These are phyloP conservation scores for Penicillium corylophilum DNA, from an alignment of 2,329 filamentous ascomycete species.

Conservation along the genomic window DNA sequence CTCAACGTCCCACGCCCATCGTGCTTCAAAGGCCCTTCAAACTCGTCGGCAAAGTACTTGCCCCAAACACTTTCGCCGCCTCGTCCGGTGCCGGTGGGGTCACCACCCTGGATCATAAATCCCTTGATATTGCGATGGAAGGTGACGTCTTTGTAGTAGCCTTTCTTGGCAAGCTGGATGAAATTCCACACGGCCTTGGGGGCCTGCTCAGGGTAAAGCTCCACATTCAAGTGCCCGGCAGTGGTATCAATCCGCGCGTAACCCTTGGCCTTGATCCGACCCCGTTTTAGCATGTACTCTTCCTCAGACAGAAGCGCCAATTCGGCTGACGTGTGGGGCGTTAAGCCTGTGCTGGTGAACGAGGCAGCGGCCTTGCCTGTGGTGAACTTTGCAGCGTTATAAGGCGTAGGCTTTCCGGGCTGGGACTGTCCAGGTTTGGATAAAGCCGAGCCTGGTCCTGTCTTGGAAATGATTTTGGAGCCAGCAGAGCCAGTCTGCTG, in stretches of 20 bases:
- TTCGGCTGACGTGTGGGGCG: conserved; percentile 84
- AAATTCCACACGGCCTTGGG: conserved; percentile 98
- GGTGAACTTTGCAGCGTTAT: conserved; percentile 87
- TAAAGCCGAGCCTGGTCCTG: conserved; percentile 11
- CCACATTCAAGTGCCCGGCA: conserved; percentile 79
- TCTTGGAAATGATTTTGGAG: conserved; percentile 28
- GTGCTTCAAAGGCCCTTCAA: conserved; percentile 86
- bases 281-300: conserved; percentile 93
- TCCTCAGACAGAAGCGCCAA: conserved; percentile 86
- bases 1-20: conserved; percentile 74
- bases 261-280: conserved; percentile 82
- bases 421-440: conserved; percentile 26
- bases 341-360: conserved; percentile 92
- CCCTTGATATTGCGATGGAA: conserved; percentile 94
- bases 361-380: conserved; percentile 88
- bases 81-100: conserved; percentile 86
- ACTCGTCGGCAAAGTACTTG: conserved; percentile 90
- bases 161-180: conserved; percentile 78
- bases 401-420: conserved; percentile 51
- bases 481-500: conserved; percentile 58
- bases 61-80: conserved; percentile 93
- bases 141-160: conserved; percentile 78
- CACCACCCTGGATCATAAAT: conserved; percentile 98
- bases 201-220: conserved; percentile 86
- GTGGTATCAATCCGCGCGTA: conserved; percentile 89